These are phyloP conservation scores for Fraxinus paxiana DNA, from an alignment of 305 asterid genomes.

Conservation along the genomic window DNA sequence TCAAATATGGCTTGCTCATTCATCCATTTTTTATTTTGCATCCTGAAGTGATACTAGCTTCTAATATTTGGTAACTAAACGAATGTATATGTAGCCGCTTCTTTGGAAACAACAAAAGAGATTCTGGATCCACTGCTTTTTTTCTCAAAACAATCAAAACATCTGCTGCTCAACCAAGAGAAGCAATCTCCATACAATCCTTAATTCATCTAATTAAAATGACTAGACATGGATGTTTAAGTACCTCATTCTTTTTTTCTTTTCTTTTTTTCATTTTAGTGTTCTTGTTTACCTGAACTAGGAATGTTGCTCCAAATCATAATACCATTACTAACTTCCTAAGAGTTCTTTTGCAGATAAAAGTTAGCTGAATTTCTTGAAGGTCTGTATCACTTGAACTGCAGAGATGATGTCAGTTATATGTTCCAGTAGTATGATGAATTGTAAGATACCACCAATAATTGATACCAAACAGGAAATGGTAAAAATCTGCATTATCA, in stretches of 20 bases:
- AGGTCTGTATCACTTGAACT: neutral
- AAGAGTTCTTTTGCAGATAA: neutral
- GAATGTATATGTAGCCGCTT: neutral
- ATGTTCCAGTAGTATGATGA: neutral
- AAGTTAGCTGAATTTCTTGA: neutral
- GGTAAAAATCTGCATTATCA: constrained; percentile 18
- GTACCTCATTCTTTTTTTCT: neutral
- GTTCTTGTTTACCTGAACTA: neutral
- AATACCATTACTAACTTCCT: neutral
- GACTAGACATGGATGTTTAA: neutral
- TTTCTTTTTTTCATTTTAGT: neutral
- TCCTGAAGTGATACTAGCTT: neutral
- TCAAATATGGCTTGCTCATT: neutral
- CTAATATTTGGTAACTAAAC: neutral
- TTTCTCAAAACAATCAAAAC: neutral
- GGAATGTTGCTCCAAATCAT: neutral
- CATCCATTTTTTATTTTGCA: neutral
- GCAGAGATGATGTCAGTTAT: neutral
- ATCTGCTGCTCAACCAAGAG: neutral
- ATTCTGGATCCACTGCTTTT: neutral
- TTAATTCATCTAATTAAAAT: neutral
- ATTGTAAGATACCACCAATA: neutral
- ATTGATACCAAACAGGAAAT: neutral
- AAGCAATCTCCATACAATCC: neutral
- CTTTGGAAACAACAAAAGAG: neutral